Conservation (phyloP, 257 asterid species). For the Cynanchum wilfordii region DNA sequence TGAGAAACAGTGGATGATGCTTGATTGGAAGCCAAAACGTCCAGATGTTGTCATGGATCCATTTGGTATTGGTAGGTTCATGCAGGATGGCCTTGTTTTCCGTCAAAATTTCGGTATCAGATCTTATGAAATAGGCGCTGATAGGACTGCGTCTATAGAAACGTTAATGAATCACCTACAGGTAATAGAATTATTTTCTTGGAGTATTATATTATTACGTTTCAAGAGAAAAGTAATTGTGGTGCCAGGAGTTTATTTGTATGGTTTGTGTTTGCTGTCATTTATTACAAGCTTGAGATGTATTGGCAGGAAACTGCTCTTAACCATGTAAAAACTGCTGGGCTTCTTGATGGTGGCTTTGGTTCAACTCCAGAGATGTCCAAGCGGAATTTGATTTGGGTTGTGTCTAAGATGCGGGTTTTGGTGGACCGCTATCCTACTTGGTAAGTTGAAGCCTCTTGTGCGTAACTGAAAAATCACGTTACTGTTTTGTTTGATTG, state of each 20-base stretch:
- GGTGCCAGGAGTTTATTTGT: not conserved
- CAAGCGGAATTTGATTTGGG: conserved; percentile 89
- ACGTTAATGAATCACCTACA: conserved; percentile 96
- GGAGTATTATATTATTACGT: not conserved
- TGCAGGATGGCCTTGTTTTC: conserved; percentile 76
- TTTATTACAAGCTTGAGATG: conserved; percentile 22
- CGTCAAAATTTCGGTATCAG: conserved; percentile 94
- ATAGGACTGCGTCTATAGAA: conserved; percentile 90
- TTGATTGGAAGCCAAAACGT: conserved; percentile 97
- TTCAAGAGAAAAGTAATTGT: not conserved
- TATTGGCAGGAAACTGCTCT: conserved; percentile 87
- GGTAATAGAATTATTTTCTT: conserved; percentile 28
- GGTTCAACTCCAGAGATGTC: conserved; percentile 98
- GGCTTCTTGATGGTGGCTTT: conserved; percentile 88
- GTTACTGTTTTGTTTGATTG: not conserved
- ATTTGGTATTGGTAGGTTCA: conserved; percentile 79
- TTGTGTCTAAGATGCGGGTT: conserved; percentile 92
- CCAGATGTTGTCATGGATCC: conserved; percentile 76
- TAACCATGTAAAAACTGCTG: conserved; percentile 80
- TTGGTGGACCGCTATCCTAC: conserved; percentile 87
- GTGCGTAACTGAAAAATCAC: not conserved
- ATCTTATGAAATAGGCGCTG: conserved; percentile 98
- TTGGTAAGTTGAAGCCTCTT: conserved; percentile 49
- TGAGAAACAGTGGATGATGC: conserved; percentile 99
- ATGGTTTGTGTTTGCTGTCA: not conserved